Evolutionary conservation across 1,284 basidiomycete genomes (phyloP), one percentile per base, ranked within the genome.

Genomic region (Irpex lacteus): DNA sequence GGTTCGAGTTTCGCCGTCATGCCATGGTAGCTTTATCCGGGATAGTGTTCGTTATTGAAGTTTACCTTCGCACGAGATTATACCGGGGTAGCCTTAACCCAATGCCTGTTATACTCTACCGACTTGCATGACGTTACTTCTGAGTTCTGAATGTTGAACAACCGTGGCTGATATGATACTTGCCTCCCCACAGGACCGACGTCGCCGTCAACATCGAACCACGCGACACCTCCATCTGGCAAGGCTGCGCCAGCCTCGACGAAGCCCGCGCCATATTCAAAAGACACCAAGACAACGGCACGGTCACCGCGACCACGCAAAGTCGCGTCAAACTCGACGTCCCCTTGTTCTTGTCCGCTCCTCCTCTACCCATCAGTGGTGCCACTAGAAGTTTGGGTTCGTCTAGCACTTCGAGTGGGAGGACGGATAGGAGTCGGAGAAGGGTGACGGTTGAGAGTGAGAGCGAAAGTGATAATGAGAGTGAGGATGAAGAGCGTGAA

Each of bases 251-350:
- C 9, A 56, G 50, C 13, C 15, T 63, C 37, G 59, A 55, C 5
- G 62, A 63, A 47, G 62, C 62, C 26, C 21, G 9, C 7, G n/a
- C n/a, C 32, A 56, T 56, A 34, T 56, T 34, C 54, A 56, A 56
- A 11, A 3, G 21, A 15, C 54, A 56, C 18, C 54, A 56, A 56
- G 32, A 37, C 13, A 13, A 13, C 9, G 54, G 54, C 2, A 56
- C 15, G 0, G 19, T 56, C 11, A 11, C 8, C 54, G 54, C 54
- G 9, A 37, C 34, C 11, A 13, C 13, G 11, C 54, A 19, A 56
- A 32, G 13, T 1, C 7, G 15, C 54, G 5, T 13, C 19, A 37
- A 15, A n/a, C 54, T 32, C 7, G 54, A 37, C 32, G 32, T 56
- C 5, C 54, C 54, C 1, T 11, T 56, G 21, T 56, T 56, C 54